Evolutionary conservation across 768 basidiomycete genomes (phyloP).

Genomic region (Russula dissimulans): DNA sequence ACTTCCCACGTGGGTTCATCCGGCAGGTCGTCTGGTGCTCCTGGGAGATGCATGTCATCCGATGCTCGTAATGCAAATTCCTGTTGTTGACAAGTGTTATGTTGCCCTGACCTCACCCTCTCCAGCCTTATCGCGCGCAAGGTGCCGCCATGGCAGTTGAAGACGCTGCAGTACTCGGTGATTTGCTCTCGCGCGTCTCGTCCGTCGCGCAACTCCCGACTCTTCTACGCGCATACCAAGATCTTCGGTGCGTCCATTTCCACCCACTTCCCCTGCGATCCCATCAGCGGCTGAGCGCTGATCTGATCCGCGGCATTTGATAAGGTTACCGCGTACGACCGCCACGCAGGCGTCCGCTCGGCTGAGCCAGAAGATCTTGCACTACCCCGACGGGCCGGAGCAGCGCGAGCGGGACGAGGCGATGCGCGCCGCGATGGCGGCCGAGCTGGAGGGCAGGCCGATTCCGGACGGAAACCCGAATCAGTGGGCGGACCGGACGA

Average conservation of each 20-base stretch:
- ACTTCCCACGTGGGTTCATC: conserved; percentile 33
- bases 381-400: conserved; percentile 44
- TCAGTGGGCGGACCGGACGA: conserved; percentile 49
- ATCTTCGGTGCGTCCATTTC: conserved; percentile 30
- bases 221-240: conserved; percentile 44
- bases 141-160: conserved; percentile 41
- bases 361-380: conserved; percentile 45
- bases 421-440: conserved; percentile 42
- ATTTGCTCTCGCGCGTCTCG: conserved; percentile 41
- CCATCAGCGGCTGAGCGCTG: not conserved
- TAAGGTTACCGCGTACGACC: conserved; percentile 34
- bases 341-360: conserved; percentile 41
- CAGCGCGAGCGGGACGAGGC: conserved; percentile 42
- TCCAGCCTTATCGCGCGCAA: conserved; percentile 35
- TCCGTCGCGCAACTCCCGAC: conserved; percentile 33
- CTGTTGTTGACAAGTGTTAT: no score
- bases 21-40: conserved; percentile 27
- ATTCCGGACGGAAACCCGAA: conserved; percentile 36
- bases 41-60: conserved; percentile 37
- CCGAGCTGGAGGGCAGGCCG: conserved; percentile 25
- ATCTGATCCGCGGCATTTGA: not conserved
- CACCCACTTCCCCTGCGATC: no score
- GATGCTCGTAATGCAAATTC: conserved; percentile 28
- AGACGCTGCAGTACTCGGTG: conserved; percentile 39
- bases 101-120: not conserved